phyloP scores from a whole-genome alignment of 2,329 filamentous ascomycete genomes.

The Fusarium sp. region DNA sequence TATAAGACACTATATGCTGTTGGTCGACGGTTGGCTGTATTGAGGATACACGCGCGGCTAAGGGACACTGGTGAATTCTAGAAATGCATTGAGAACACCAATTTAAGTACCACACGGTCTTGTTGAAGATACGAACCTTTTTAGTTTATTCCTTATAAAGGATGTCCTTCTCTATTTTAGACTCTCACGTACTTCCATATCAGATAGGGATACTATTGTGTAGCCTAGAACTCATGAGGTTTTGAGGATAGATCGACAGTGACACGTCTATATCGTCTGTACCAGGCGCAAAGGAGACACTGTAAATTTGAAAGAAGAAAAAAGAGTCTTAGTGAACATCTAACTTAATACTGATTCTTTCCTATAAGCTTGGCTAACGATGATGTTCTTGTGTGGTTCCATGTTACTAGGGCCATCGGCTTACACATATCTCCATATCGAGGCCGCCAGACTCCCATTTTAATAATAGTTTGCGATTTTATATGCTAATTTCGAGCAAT shows the following conservation, averaged over 20 bases:
- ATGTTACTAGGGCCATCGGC: background rate
- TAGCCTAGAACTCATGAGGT: background rate
- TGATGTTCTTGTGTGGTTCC: background rate
- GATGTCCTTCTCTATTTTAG: background rate
- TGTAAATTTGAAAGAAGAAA: no score
- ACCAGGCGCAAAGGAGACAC: background rate
- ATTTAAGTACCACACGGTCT: background rate
- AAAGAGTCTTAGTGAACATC: background rate
- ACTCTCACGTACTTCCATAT: background rate
- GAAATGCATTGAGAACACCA: background rate
- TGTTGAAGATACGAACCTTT: background rate
- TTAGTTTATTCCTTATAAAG: background rate
- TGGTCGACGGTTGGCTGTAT: background rate
- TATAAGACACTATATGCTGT: background rate
- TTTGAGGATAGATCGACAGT: background rate
- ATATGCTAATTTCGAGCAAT: background rate
- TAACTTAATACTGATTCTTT: background rate
- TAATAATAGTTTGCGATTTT: background rate
- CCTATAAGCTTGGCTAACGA: background rate
- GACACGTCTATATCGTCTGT: background rate
- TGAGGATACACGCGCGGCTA: slow-evolving; percentile 8
- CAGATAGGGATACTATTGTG: background rate
- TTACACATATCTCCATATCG: background rate
- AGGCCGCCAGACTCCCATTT: background rate
- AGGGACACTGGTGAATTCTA: background rate